phyloP scores from a whole-genome alignment of 805 yeast genomes.

The Metschnikowia bowlesiae region DNA sequence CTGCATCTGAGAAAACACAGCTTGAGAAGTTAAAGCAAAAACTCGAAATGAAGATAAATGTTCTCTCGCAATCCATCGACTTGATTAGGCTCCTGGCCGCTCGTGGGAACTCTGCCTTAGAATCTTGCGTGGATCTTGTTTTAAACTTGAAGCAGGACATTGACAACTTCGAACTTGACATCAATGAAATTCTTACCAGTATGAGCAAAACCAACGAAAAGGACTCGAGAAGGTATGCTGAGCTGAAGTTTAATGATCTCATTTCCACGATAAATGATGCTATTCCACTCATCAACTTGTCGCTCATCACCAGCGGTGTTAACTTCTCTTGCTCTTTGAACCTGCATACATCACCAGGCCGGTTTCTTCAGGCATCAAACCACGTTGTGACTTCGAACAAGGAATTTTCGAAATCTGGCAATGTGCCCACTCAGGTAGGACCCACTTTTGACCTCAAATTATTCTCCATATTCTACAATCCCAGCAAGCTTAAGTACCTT shows the following conservation, averaged over 20 bases:
- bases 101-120: conserved; percentile 56
- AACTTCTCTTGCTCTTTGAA: conserved; percentile 48
- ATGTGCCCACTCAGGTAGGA: conserved; percentile 41
- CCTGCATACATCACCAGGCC: conserved; percentile 56
- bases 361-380: conserved; percentile 59
- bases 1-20: conserved; percentile 46
- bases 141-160: conserved; percentile 54
- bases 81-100: conserved; percentile 59
- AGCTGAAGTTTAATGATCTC: conserved; percentile 45
- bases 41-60: conserved; percentile 54
- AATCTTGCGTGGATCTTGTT: conserved; percentile 50
- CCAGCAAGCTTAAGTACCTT: conserved; percentile 37
- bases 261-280: conserved; percentile 57
- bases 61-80: conserved; percentile 65
- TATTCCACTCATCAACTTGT: conserved; percentile 62
- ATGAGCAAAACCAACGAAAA: conserved; percentile 26
- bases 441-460: conserved; percentile 54
- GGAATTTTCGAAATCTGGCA: not conserved
- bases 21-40: conserved; percentile 41
- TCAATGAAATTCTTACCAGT: conserved; percentile 36
- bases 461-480: conserved; percentile 61
- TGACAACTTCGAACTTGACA: conserved; percentile 49
- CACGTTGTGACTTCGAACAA: conserved; percentile 39
- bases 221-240: conserved; percentile 44
- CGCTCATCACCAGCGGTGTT: conserved; percentile 67